Evolutionary conservation across 306 rosid genomes (phyloP).

Genomic region (Astragalus glycyphyllos): DNA sequence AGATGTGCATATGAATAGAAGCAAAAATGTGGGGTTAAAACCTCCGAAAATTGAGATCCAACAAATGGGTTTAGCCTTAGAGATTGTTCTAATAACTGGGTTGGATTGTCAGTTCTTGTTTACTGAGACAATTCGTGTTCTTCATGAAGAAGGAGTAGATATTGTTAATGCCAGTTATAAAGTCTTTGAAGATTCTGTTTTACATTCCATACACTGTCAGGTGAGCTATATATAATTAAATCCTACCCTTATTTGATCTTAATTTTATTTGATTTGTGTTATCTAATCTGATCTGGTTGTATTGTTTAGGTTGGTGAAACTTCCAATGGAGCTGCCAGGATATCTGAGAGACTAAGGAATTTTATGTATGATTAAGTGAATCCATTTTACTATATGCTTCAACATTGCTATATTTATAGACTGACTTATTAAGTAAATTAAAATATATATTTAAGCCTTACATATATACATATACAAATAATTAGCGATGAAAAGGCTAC

Average conservation of each 20-base stretch:
- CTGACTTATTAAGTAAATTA: too few relatives aligned
- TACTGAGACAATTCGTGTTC: conserved; percentile 54
- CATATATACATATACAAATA: too few relatives aligned
- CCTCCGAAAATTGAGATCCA: conserved; percentile 65
- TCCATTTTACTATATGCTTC: too few relatives aligned
- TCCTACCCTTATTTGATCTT: neutral
- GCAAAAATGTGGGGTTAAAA: conserved; percentile 5
- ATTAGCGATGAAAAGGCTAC: too few relatives aligned
- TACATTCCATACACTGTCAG: conserved; percentile 67
- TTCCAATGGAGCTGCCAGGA: conserved; percentile 47
- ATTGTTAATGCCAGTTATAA: conserved; percentile 64
- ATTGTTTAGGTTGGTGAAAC: conserved; percentile 54
- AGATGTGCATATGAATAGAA: neutral
- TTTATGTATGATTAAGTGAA: conserved; percentile 37
- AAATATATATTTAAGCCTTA: too few relatives aligned
- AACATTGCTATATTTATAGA: too few relatives aligned
- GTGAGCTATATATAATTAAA: conserved; percentile 40
- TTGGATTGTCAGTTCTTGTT: conserved; percentile 63
- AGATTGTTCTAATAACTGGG: conserved; percentile 62
- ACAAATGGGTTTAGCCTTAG: conserved; percentile 53
- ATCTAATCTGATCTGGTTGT: conserved; percentile 4
- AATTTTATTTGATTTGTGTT: neutral
- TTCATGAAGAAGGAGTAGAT: conserved; percentile 69
- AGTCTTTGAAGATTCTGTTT: conserved; percentile 48
- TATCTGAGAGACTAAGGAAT: conserved; percentile 58